These are phyloP conservation scores for Geotrichum macrosporum DNA, from an alignment of 1,139 yeast genomes.

Conservation along the genomic window DNA sequence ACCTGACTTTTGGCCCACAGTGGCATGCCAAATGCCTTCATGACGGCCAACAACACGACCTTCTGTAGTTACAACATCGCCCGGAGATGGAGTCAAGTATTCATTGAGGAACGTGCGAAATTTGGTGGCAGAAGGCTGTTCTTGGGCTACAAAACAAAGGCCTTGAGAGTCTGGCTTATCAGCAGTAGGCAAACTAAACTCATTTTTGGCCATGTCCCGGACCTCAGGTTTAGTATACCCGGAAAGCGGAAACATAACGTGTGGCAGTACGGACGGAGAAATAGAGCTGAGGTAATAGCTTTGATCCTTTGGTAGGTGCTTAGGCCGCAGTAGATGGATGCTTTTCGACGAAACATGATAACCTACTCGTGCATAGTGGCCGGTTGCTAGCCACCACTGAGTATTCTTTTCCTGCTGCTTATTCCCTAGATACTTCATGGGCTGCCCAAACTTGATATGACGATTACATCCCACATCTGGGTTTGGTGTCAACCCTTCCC, in stretches of 20 bases:
- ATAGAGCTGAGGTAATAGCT: slow-evolving; percentile 82
- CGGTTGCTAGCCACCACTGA: slow-evolving; percentile 87
- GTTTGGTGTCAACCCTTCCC: slow-evolving; percentile 79
- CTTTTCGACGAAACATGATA: slow-evolving; percentile 34
- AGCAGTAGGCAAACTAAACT: slow-evolving; percentile 55
- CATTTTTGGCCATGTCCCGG: slow-evolving; percentile 56
- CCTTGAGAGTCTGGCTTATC: slow-evolving; percentile 92
- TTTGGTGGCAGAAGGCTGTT: slow-evolving; percentile 46
- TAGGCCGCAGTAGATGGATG: slow-evolving; percentile 55
- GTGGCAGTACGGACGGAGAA: slow-evolving; percentile 44
- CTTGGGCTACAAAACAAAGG: slow-evolving; percentile 80
- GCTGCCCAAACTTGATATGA: slow-evolving; percentile 78
- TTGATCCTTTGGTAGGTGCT: slow-evolving; percentile 70
- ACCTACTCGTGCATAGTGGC: slow-evolving; percentile 78
- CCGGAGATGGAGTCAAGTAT: slow-evolving; percentile 67
- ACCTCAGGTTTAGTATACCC: slow-evolving; percentile 69
- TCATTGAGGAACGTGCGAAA: slow-evolving; percentile 74
- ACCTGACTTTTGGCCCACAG: slow-evolving; percentile 83
- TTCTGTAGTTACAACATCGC: slow-evolving; percentile 63
- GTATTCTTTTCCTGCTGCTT: slow-evolving; percentile 29
- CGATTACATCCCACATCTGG: slow-evolving; percentile 90
- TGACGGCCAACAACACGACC: slow-evolving; percentile 73
- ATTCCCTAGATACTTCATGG: slow-evolving; percentile 51
- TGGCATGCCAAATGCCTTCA: slow-evolving; percentile 86
- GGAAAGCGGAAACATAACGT: slow-evolving; percentile 74